Conservation (phyloP, 345 rosid genomes). For the Salix exigua region DNA sequence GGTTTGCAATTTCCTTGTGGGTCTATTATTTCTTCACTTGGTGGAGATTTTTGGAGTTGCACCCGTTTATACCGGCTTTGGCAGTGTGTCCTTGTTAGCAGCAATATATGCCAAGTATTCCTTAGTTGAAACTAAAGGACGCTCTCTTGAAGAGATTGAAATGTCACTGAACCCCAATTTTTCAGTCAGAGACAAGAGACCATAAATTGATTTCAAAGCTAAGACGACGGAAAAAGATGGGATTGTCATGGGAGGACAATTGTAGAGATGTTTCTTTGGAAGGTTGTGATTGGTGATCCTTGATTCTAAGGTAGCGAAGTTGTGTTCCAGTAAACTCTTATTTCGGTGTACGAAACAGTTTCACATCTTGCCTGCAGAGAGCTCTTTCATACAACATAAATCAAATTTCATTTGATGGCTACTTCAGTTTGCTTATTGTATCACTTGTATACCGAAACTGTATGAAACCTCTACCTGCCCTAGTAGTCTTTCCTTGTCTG, state of each 20-base stretch:
- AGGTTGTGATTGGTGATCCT: neutral
- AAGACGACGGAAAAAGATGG: neutral
- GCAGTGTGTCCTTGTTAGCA: conserved; percentile 54
- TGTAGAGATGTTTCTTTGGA: neutral
- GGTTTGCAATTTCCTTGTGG: conserved; percentile 79
- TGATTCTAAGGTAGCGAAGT: neutral
- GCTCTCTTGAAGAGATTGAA: conserved; percentile 77
- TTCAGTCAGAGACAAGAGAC: conserved; percentile 16
- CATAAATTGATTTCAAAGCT: neutral
- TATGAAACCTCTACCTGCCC: neutral
- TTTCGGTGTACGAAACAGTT: neutral
- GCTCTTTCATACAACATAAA: neutral
- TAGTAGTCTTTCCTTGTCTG: neutral
- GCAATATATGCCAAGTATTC: conserved; percentile 52
- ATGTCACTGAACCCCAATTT: conserved; percentile 44
- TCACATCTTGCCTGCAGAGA: neutral
- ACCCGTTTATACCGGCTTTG: conserved; percentile 57
- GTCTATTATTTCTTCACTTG: conserved; percentile 65
- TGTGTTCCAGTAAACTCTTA: neutral
- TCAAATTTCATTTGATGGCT: too few species aligned
- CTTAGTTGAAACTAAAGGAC: conserved; percentile 67
- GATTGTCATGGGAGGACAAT: too few species aligned
- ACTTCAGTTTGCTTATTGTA: neutral
- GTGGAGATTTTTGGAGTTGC: conserved; percentile 56
- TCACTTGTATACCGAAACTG: neutral